These are phyloP conservation scores for Heterobasidion parviporum DNA, from an alignment of 1,284 basidiomycete genomes.

Conservation along the genomic window DNA sequence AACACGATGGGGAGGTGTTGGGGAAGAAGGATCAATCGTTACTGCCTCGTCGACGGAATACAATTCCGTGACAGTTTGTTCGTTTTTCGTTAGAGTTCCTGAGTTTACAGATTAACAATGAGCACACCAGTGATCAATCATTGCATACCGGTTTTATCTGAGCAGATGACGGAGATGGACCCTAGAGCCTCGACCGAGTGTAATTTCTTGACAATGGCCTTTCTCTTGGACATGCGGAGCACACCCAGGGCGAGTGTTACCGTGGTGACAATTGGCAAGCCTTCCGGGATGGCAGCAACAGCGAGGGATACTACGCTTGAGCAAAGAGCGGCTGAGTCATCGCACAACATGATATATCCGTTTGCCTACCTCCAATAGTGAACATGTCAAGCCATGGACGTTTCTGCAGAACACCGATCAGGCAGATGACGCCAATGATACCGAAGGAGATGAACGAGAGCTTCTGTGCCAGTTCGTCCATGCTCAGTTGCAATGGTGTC, in stretches of 20 bases:
- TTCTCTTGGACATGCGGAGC: constrained; percentile 86
- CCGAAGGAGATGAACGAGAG: constrained; percentile 87
- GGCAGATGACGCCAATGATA: constrained; percentile 88
- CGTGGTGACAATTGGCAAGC: constrained; percentile 94
- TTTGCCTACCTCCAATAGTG: constrained; percentile 80
- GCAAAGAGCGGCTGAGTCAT: constrained; percentile 6
- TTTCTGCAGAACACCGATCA: constrained; percentile 83
- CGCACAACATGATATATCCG: neutral
- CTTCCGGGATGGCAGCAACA: constrained; percentile 96
- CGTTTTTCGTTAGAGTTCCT: constrained; percentile 95
- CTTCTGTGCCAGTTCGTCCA: constrained; percentile 95
- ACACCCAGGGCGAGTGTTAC: constrained; percentile 95
- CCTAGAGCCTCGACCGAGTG: constrained; percentile 94
- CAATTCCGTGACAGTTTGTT: constrained; percentile 87
- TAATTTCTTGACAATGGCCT: constrained; percentile 95
- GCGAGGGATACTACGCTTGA: constrained; percentile 78
- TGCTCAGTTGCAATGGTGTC: constrained; percentile 88
- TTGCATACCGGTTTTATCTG: constrained; percentile 83
- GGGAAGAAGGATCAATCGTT: constrained; percentile 46
- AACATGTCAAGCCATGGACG: constrained; percentile 98
- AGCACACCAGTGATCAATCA: neutral
- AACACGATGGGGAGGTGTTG: constrained; percentile 22
- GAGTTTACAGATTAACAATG: neutral
- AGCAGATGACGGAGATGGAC: constrained; percentile 92
- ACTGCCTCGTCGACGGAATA: constrained; percentile 83